A percentile compares a stretch with the other conserved stretches of the same genome.
Conservation (phyloP, 345 rosid species). For the Salix arbutifolia region DNA sequence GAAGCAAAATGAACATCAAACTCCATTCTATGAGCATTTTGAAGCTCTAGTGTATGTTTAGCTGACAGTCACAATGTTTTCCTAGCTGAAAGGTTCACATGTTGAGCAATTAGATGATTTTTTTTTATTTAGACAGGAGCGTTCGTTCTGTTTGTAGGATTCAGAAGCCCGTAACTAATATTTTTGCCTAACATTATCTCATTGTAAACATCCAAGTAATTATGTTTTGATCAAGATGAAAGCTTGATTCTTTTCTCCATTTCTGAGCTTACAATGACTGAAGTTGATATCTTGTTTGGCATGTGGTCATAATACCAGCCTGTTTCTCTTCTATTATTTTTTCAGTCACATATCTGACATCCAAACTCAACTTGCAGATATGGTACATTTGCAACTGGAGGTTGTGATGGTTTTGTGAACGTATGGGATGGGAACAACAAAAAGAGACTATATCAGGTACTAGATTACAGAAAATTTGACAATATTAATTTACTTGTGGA, state of each 20-base stretch:
- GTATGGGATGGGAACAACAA: constrained; percentile 99
- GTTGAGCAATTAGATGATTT: not conserved
- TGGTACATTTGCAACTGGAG: constrained; percentile 99
- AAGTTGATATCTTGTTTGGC: not conserved
- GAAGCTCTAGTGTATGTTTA: not conserved
- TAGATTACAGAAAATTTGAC: not conserved
- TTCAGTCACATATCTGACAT: constrained; percentile 5
- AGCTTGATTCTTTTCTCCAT: not conserved
- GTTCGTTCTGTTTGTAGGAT: not conserved
- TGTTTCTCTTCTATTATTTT: not conserved
- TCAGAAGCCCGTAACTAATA: not conserved
- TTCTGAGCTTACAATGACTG: not conserved
- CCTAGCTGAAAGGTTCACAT: not conserved
- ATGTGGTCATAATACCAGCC: not conserved
- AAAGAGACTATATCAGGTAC: constrained; percentile 96
- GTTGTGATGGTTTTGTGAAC: constrained; percentile 95
- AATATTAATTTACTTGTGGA: not conserved
- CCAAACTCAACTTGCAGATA: constrained; percentile 47
- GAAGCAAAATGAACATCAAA: not conserved
- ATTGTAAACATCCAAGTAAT: not conserved
- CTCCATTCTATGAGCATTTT: not conserved
- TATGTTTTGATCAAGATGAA: not conserved
- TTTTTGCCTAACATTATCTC: not conserved
- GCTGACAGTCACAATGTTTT: not conserved
- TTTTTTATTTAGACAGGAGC: not conserved